Conservation (phyloP, 1,139 yeast species). For the Blastobotrys malaysiensis region DNA sequence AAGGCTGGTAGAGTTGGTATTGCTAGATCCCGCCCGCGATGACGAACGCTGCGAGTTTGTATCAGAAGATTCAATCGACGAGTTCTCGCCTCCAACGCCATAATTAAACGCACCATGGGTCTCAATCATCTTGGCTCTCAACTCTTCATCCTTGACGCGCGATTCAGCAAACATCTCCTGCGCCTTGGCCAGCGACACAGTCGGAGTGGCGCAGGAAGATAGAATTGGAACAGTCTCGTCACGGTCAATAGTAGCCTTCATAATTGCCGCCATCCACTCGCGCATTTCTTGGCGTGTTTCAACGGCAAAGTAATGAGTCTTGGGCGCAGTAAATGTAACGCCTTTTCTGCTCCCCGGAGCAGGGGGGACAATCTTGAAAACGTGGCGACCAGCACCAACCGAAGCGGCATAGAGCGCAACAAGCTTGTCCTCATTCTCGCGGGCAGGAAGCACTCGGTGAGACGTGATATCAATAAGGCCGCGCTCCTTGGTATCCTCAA, state of each 20-base stretch:
- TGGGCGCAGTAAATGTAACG: conserved; percentile 91
- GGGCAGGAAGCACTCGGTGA: conserved; percentile 79
- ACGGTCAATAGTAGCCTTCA: conserved; percentile 93
- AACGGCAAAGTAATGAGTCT: conserved; percentile 92
- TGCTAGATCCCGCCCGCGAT: conserved; percentile 26
- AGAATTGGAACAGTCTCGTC: conserved; percentile 91
- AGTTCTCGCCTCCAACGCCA: neutral
- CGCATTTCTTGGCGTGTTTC: conserved; percentile 90
- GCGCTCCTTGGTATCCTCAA: conserved; percentile 75
- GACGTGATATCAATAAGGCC: conserved; percentile 95
- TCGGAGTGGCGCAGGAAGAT: conserved; percentile 93
- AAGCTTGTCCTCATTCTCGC: conserved; percentile 66
- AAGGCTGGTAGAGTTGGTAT: conserved; percentile 17
- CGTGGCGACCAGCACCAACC: conserved; percentile 86
- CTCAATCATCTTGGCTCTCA: conserved; percentile 26
- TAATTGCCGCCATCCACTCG: conserved; percentile 89
- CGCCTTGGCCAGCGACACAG: conserved; percentile 80
- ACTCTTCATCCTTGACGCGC: conserved; percentile 27
- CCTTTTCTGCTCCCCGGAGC: conserved; percentile 97
- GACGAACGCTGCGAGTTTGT: conserved; percentile 18
- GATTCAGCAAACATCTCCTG: conserved; percentile 82
- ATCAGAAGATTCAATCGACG: conserved; percentile 2
- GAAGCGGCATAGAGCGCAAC: conserved; percentile 87
- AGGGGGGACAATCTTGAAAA: conserved; percentile 92
- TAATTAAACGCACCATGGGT: neutral